Evolutionary conservation across 2,329 filamentous ascomycete species (phyloP), one percentile per base, ranked within the genome.

Genomic region (Elsinoe ampelina): DNA sequence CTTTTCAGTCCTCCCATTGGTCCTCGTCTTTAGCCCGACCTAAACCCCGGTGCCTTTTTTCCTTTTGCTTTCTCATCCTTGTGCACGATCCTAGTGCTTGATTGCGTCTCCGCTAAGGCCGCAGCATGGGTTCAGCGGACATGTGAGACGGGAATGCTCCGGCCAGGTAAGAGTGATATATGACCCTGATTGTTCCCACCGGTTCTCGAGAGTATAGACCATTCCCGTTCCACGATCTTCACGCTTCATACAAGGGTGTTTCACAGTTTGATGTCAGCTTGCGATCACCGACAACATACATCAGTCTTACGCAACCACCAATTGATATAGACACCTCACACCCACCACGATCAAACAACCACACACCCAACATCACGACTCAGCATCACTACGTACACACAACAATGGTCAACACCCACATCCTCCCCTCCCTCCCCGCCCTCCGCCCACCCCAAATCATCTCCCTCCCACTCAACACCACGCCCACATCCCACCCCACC

Each of bases 391-490:
- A 20, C 17, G 3, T 8, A 32, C 38, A 41, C 13, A 2, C 15
- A 41, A 56, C 41, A 56, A 56, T 56, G 54, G 38, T 47, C 54
- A 56, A 56, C 42, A 48, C 39, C 26, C 20, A 41, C 12, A 34
- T 42, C 19, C 2, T 35, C 19, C 39, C 42, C 15, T n/a, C 54
- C 5, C 17, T 20, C 54, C 12, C 54, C 15, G 15, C 19, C 30
- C 54, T 56, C 22, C 54, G 34, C 3, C 54, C 54, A 38, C 54
- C 54, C 13, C 54, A 56, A 17, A 56, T 56, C 38, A 56, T 56
- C 54, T 47, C 54, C 6, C 54, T 56, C 10, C 54, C 54, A 15
- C 39, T 56, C 10, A 30, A 20, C 15, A 45, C 41, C 5, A 47
- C 54, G 4, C 5, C 54, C 22, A 36, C 48, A 22, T 8, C 48